Evolutionary conservation across 345 rosid species (phyloP).

Genomic region (Acer saccharum): DNA sequence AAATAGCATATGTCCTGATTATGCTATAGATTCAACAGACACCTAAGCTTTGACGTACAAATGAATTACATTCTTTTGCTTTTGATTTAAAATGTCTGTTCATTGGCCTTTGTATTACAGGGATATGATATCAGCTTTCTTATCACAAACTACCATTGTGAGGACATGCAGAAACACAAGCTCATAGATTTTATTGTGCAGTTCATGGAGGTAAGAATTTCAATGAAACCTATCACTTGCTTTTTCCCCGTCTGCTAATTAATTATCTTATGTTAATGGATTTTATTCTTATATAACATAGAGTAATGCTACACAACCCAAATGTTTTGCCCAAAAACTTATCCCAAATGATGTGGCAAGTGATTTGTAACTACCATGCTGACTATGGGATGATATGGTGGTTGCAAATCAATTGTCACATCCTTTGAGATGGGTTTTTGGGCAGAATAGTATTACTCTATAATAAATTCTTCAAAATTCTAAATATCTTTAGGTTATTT

Average conservation of each 20-base stretch:
- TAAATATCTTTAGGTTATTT: neutral
- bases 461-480: neutral
- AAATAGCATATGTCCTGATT: neutral
- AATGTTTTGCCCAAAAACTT: neutral
- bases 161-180: conserved; percentile 97
- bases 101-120: conserved; percentile 41
- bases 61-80: neutral
- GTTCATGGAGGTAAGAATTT: conserved; percentile 91
- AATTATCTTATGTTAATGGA: neutral
- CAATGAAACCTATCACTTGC: conserved; percentile 9
- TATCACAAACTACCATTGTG: conserved; percentile 92
- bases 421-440: too few relatives aligned
- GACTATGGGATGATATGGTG: too few relatives aligned
- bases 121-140: conserved; percentile 99
- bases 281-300: neutral
- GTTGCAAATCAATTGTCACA: too few relatives aligned
- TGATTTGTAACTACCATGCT: too few relatives aligned
- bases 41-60: neutral
- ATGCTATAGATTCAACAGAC: conserved; percentile 1
- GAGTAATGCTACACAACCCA: too few relatives aligned
- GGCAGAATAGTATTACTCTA: too few relatives aligned
- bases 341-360: too few relatives aligned
- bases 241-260: neutral
- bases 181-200: conserved; percentile 95
- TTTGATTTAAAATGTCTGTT: neutral